A percentile compares a stretch with the other conserved stretches of the same genome.
phyloP scores from a whole-genome alignment of 495 filamentous ascomycete species.

The Aspergillus coremiiformis region DNA sequence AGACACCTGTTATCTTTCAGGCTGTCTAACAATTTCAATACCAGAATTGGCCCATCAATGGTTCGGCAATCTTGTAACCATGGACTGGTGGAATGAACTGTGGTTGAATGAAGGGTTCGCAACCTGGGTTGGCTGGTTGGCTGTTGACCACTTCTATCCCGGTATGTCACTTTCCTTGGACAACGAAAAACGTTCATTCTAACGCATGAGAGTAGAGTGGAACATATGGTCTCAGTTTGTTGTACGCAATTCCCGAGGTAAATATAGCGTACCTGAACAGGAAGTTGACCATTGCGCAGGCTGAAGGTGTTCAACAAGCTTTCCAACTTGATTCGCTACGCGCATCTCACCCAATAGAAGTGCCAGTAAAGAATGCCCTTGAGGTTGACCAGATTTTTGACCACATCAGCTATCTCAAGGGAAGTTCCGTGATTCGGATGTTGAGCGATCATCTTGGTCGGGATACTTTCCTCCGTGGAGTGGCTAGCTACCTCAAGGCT shows the following conservation, averaged over 20 bases:
- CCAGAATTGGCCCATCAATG: slow-evolving; percentile 91
- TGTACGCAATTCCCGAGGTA: slow-evolving; percentile 56
- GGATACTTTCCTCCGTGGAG: slow-evolving; percentile 79
- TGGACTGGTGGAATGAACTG: slow-evolving; percentile 85
- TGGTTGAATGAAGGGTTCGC: slow-evolving; percentile 98
- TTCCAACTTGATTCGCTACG: slow-evolving; percentile 83
- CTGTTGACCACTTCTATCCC: slow-evolving; percentile 83
- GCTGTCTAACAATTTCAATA: slow-evolving; percentile 6
- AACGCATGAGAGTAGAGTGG: slow-evolving; percentile 53
- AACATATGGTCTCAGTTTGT: slow-evolving; percentile 94
- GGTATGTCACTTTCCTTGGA: slow-evolving; percentile 28
- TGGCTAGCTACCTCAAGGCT: slow-evolving; percentile 78
- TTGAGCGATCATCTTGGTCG: slow-evolving; percentile 77
- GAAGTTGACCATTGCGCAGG: slow-evolving; percentile 44
- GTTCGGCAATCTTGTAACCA: slow-evolving; percentile 89
- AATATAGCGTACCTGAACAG: slow-evolving; percentile 7
- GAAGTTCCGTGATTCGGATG: slow-evolving; percentile 93
- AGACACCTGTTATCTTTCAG: not conserved
- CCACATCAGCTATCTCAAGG: slow-evolving; percentile 90
- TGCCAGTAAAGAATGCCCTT: slow-evolving; percentile 78
- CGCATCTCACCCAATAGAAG: slow-evolving; percentile 89
- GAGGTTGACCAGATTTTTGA: slow-evolving; percentile 98
- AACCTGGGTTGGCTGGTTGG: slow-evolving; percentile 96
- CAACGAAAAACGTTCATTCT: not conserved
- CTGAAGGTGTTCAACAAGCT: slow-evolving; percentile 84